Evolutionary conservation across 1,284 basidiomycete species (phyloP).

Genomic region (Cutaneotrichosporon cavernicola): DNA sequence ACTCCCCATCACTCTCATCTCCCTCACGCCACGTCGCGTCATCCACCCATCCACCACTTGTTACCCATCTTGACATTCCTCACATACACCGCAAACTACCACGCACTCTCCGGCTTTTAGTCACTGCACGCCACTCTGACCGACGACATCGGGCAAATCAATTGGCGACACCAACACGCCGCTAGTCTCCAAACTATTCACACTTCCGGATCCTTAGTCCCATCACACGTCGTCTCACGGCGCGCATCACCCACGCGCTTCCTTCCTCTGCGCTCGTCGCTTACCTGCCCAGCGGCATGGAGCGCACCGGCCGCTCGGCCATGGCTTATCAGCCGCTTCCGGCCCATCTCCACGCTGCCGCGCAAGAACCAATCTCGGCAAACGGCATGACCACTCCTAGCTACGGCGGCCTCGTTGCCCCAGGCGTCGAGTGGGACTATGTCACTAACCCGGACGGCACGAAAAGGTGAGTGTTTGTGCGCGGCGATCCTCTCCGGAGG

Average conservation of each 20-base stretch:
- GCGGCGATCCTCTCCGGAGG: not conserved
- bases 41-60: not conserved
- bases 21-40: conserved; percentile 1
- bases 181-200: not conserved
- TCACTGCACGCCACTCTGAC: not conserved
- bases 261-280: not conserved
- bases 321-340: conserved; percentile 44
- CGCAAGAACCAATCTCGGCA: conserved; percentile 10
- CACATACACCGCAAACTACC: too few relatives aligned
- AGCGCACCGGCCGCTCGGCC: conserved; percentile 23
- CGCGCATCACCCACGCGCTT: not conserved
- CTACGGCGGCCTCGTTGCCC: conserved; percentile 55
- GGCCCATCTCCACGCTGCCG: conserved; percentile 40
- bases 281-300: conserved; percentile 27
- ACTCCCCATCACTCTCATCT: not conserved
- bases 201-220: not conserved
- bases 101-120: not conserved
- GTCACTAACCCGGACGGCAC: conserved; percentile 41
- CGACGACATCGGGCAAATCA: not conserved
- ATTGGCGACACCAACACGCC: not conserved
- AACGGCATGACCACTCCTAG: conserved; percentile 47
- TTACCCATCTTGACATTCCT: not conserved
- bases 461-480: conserved; percentile 38
- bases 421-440: conserved; percentile 52
- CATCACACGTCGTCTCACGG: not conserved